These are phyloP conservation scores for Yamadazyma oceani DNA, from an alignment of 1,139 yeast species.

Conservation along the genomic window DNA sequence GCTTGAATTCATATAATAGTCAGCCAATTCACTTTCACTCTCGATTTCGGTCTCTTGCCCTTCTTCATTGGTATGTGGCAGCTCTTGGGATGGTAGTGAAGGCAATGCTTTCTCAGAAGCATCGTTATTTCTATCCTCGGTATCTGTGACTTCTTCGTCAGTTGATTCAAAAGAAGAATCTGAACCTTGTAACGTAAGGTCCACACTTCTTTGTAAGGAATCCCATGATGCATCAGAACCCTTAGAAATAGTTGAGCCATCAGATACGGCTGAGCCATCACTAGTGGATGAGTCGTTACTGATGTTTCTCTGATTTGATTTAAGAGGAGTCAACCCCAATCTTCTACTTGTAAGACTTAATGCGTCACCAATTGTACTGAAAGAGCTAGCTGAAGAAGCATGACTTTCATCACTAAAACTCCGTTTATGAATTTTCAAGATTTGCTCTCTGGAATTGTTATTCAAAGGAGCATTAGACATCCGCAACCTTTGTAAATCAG, in stretches of 20 bases:
- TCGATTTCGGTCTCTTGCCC: background rate
- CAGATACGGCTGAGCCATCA: slow-evolving; percentile 7
- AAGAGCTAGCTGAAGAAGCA: slow-evolving; percentile 40
- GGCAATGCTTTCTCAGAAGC: slow-evolving; percentile 7
- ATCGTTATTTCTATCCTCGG: background rate
- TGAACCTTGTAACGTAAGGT: slow-evolving; percentile 22
- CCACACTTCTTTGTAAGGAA: slow-evolving; percentile 36
- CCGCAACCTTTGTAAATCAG: slow-evolving; percentile 11
- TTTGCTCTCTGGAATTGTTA: slow-evolving; percentile 6
- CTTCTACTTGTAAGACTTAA: slow-evolving; percentile 20
- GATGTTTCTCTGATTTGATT: slow-evolving; percentile 6
- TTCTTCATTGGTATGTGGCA: background rate
- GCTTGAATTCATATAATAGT: slow-evolving; percentile 9
- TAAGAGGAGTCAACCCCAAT: slow-evolving; percentile 1
- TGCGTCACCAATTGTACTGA: slow-evolving; percentile 37
- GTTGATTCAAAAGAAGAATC: slow-evolving; percentile 8
- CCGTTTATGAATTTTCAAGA: slow-evolving; percentile 27
- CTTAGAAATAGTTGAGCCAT: slow-evolving; percentile 11
- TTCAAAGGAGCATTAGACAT: slow-evolving; percentile 15
- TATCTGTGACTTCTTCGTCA: slow-evolving; percentile 5
- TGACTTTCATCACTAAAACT: slow-evolving; percentile 41
- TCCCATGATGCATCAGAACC: slow-evolving; percentile 29
- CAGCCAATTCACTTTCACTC: slow-evolving; percentile 14
- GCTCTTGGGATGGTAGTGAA: background rate
- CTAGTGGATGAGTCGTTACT: slow-evolving; percentile 9